phyloP scores from a whole-genome alignment of 305 asterid species.

The Solanum hybrid region DNA sequence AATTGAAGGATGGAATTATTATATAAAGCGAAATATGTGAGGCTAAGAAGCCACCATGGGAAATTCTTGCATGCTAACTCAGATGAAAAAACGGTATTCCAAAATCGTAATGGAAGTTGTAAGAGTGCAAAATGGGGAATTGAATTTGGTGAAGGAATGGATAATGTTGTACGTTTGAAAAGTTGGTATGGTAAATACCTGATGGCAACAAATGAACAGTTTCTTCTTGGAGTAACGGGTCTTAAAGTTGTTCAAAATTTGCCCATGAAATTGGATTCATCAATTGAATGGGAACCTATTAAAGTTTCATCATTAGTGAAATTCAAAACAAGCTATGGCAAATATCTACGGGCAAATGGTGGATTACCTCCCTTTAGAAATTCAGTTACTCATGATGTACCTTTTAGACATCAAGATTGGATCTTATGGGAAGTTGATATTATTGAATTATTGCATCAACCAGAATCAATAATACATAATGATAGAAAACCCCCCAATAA shows the following conservation, averaged over 20 bases:
- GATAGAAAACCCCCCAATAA: conserved; percentile 2
- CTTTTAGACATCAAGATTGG: conserved; percentile 65
- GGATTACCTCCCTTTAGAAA: conserved; percentile 90
- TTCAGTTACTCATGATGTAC: conserved; percentile 75
- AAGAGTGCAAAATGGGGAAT: too few relatives aligned
- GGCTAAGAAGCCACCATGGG: too few relatives aligned
- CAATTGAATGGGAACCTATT: conserved; percentile 78
- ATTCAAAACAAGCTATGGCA: conserved; percentile 54
- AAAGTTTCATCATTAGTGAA: conserved; percentile 45
- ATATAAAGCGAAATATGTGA: too few relatives aligned
- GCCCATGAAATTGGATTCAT: conserved; percentile 44
- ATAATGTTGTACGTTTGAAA: conserved; percentile 26
- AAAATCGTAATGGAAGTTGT: too few relatives aligned
- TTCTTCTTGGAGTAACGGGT: conserved; percentile 63
- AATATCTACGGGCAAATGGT: conserved; percentile 70
- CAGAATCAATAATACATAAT: conserved; percentile 28
- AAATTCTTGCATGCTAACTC: too few relatives aligned
- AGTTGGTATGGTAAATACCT: conserved; percentile 54
- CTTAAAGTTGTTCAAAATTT: conserved; percentile 40
- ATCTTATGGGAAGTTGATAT: conserved; percentile 60
- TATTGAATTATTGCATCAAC: conserved; percentile 29
- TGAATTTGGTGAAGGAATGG: too few relatives aligned
- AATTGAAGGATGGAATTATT: too few relatives aligned
- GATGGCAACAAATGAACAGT: conserved; percentile 53
- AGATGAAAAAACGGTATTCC: too few relatives aligned